Conservation (phyloP, 768 basidiomycete species). For the Lepiota venenata region DNA sequence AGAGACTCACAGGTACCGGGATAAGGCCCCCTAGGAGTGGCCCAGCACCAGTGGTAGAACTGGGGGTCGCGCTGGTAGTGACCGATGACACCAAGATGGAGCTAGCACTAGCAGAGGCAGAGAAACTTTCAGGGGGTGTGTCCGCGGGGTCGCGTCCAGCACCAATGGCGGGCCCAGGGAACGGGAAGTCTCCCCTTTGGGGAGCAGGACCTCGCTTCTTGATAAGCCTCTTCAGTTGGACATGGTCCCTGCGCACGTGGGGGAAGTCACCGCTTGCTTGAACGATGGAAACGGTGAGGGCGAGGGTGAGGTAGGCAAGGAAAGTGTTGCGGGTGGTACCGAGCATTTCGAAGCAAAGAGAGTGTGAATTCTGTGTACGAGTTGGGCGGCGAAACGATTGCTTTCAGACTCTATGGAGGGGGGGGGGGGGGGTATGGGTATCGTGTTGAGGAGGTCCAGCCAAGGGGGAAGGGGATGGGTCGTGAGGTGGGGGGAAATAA, state of each 20-base stretch:
- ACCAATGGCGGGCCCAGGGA: slow-evolving; percentile 27
- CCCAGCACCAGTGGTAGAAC: background rate
- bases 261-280: slow-evolving; percentile 40
- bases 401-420: slow-evolving; percentile 15
- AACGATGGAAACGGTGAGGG: slow-evolving; percentile 44
- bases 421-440: background rate
- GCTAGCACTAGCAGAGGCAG: slow-evolving; percentile 12
- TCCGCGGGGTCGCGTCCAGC: slow-evolving; percentile 25
- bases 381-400: slow-evolving; percentile 32
- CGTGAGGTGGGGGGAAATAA: background rate
- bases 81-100: background rate
- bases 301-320: slow-evolving; percentile 56
- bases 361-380: background rate
- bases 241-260: slow-evolving; percentile 51
- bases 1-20: background rate
- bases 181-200: slow-evolving; percentile 15
- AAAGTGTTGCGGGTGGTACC: slow-evolving; percentile 36
- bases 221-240: slow-evolving; percentile 58
- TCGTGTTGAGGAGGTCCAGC: slow-evolving; percentile 9
- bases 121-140: slow-evolving; percentile 11
- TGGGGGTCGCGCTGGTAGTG: background rate
- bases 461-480: background rate
- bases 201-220: slow-evolving; percentile 52
- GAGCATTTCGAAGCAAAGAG: slow-evolving; percentile 5
- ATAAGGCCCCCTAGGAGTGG: background rate